phyloP scores from a whole-genome alignment of 2,329 filamentous ascomycete genomes.

The Microcyclosporella mali region DNA sequence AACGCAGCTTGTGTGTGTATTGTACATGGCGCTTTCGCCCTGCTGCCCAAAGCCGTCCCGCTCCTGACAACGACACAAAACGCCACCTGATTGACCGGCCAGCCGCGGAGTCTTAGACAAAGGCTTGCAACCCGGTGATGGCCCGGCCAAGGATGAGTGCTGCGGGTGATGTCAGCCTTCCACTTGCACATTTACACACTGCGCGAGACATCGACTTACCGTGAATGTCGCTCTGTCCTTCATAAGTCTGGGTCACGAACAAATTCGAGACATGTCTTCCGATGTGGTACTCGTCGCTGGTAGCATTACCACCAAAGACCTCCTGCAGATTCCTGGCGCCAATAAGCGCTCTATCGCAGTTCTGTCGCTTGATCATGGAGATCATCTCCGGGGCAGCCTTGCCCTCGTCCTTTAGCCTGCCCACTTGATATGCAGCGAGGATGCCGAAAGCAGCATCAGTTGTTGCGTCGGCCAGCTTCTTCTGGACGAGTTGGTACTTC shows the following conservation, averaged over 20 bases:
- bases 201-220: conserved; percentile 51
- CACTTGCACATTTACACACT: conserved; percentile 1
- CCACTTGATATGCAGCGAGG: conserved; percentile 85
- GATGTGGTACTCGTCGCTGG: conserved; percentile 93
- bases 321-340: conserved; percentile 83
- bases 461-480: conserved; percentile 88
- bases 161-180: conserved; percentile 25
- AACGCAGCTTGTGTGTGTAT: neutral
- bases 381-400: conserved; percentile 93
- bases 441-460: conserved; percentile 89
- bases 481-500: conserved; percentile 94
- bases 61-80: neutral
- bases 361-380: conserved; percentile 91
- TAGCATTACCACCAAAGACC: conserved; percentile 96
- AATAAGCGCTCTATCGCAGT: conserved; percentile 81
- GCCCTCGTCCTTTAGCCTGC: conserved; percentile 84
- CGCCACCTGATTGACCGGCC: neutral
- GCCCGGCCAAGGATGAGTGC: conserved; percentile 47
- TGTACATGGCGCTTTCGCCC: neutral
- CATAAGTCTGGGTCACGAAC: conserved; percentile 96
- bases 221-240: conserved; percentile 97
- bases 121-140: conserved; percentile 67
- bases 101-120: conserved; percentile 36
- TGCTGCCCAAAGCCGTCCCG: neutral
- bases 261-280: conserved; percentile 92